Base-by-base conservation (phyloP, 345 rosid species). In the Citrus sp. region DNA sequence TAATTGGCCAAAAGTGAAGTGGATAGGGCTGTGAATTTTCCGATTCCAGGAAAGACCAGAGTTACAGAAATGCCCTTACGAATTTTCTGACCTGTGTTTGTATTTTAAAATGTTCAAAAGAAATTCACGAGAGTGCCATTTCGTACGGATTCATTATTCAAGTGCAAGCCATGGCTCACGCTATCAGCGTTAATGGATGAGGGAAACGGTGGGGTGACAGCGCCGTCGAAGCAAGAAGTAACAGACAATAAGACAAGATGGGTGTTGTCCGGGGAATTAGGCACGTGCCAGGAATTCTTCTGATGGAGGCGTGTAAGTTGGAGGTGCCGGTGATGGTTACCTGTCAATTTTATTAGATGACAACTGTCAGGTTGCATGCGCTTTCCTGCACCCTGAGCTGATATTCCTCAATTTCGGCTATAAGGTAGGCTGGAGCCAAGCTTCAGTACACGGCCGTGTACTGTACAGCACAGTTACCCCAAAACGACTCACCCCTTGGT, bases 21-120 rank as follows among this genome's bases (percentile, higher is more conserved):
- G 77, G 81, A 80, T 80, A 82, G 80, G 72, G 78, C 74, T 61
- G 63, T 67, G 32, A 60, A 49, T 68, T 54, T 49, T 22, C 35
- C 2, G 34, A 54, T 16, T 46, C 7, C 13, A 28, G 12, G 16
- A 54, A 21, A 9, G 13, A 0, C 7, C 7, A 30, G 1, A 0
- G 16, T 81, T 66, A 73, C 78, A 12, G 2, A 25, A 59, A 21
- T 54, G 10, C 49, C 84, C 84, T 67, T 67, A 3, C 7, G 0
- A 7, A 55, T 21, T 38, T 68, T 10, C 55, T 38, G 56, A 42
- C 9, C 16, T 9, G 22, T 3, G 9, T 25, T 9, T 2, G 30
- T 7, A 3, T 4, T 24, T 22, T 13, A 40, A 40, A 13, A 5
- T 64, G 30, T 72, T 35, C 0, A 60, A 61, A 27, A 37, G 9